Evolutionary conservation across 1,284 basidiomycete species (phyloP).

Genomic region (Schizophyllum amplum): DNA sequence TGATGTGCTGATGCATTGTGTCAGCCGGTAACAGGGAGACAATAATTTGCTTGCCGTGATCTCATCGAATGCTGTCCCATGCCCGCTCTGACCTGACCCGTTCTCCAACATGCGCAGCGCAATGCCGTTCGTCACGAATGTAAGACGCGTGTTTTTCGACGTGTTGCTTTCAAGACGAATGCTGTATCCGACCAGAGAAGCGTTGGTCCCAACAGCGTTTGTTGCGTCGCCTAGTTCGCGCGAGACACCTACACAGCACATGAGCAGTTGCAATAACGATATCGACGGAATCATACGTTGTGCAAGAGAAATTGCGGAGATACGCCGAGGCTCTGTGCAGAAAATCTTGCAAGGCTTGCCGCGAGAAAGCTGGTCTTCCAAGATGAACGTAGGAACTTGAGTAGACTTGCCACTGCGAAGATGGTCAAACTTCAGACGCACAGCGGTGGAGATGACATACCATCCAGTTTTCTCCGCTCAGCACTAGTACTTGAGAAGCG

Average conservation of each 20-base stretch:
- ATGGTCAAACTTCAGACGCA: conserved; percentile 1
- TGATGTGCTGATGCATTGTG: conserved; percentile 55
- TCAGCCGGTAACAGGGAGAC: conserved; percentile 5
- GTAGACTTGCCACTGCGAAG: conserved; percentile 89
- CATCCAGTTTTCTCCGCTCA: conserved; percentile 98
- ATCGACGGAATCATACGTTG: no score
- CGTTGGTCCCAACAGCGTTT: conserved; percentile 71
- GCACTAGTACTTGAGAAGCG: conserved; percentile 80
- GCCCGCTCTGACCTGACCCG: conserved; percentile 55
- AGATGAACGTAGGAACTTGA: conserved; percentile 90
- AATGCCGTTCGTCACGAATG: conserved; percentile 93
- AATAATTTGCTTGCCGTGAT: conserved; percentile 59
- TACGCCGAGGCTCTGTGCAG: conserved; percentile 94
- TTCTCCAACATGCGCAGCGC: conserved; percentile 95
- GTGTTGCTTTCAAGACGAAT: conserved; percentile 91
- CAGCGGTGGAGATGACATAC: conserved; percentile 28
- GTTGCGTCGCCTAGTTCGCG: conserved; percentile 85
- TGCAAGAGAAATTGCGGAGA: conserved; percentile 95
- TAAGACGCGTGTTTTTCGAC: conserved; percentile 71
- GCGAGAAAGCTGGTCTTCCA: conserved; percentile 82
- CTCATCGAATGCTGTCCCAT: conserved; percentile 82
- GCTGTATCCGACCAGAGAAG: conserved; percentile 90
- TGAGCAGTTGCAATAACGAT: no score
- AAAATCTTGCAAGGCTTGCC: conserved; percentile 89
- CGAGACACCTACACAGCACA: no score